Percentiles rank a stretch among this genome's conserved stretches.
Conservation (phyloP, 2,329 filamentous ascomycete genomes). For the Aspergillus floridensis region DNA sequence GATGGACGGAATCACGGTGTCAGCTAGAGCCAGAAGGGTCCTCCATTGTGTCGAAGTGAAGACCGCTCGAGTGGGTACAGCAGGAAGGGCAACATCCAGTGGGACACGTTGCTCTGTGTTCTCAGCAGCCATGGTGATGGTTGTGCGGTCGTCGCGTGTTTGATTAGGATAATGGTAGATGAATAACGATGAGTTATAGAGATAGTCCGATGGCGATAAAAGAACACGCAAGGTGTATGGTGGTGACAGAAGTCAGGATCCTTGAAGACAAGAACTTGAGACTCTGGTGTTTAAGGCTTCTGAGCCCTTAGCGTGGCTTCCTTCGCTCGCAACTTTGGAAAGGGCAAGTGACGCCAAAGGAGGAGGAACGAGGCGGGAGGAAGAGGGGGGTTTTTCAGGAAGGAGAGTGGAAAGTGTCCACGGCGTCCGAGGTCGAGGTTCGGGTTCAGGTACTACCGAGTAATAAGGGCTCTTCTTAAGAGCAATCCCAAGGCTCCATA, state of each 20-base stretch:
- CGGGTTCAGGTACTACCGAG: neutral
- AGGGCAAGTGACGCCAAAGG: neutral
- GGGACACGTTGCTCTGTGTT: constrained; percentile 28
- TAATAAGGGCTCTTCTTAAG: neutral
- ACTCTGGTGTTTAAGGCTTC: neutral
- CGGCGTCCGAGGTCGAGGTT: neutral
- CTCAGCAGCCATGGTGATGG: constrained; percentile 21
- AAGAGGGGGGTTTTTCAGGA: neutral
- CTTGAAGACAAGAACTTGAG: neutral
- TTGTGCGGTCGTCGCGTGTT: no score
- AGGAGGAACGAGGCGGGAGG: neutral
- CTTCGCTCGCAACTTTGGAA: neutral
- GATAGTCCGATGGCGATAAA: neutral
- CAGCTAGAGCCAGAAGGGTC: constrained; percentile 56
- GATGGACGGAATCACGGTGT: constrained; percentile 57
- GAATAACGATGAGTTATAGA: neutral
- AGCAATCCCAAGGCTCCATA: neutral
- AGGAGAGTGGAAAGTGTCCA: no score
- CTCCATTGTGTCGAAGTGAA: constrained; percentile 58
- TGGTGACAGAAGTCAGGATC: neutral
- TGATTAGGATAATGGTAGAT: neutral
- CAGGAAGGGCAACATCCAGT: constrained; percentile 47
- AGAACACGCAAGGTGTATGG: neutral
- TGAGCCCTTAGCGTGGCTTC: neutral
- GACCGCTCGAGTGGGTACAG: constrained; percentile 47